Percentiles rank a stretch among this genome's conserved stretches.
These are phyloP conservation scores for Sporisorium iseilematis-ciliati DNA, from an alignment of 1,284 basidiomycete species.

Conservation along the genomic window DNA sequence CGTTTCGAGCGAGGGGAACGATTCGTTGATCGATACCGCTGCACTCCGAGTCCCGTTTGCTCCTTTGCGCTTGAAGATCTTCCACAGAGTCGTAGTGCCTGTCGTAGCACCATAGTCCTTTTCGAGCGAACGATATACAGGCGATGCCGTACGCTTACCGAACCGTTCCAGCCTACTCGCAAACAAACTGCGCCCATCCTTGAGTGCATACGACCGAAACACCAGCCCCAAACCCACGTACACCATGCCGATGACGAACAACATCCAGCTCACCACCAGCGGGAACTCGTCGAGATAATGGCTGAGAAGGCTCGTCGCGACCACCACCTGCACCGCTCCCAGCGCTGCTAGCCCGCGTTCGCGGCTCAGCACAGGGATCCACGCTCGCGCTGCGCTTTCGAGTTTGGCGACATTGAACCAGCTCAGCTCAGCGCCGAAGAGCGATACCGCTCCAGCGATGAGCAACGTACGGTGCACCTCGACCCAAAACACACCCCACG, in stretches of 20 bases:
- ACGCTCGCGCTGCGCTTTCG: conserved; percentile 19
- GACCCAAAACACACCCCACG: conserved; percentile 63
- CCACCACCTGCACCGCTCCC: conserved; percentile 47
- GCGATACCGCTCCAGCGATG: conserved; percentile 26
- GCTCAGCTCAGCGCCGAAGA: conserved; percentile 47
- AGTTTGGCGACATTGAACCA: conserved; percentile 34
- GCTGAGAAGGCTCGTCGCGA: conserved; percentile 42
- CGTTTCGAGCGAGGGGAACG: conserved; percentile 46
- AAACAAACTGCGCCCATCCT: conserved; percentile 31
- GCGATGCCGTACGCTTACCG: neutral
- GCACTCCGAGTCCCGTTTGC: conserved; percentile 1
- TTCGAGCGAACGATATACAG: conserved; percentile 12
- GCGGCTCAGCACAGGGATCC: conserved; percentile 49
- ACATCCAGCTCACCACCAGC: conserved; percentile 52
- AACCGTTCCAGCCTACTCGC: conserved; percentile 17
- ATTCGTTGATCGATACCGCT: conserved; percentile 36
- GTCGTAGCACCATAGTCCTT: conserved; percentile 14
- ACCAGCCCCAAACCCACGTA: conserved; percentile 32
- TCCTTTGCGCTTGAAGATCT: conserved; percentile 24
- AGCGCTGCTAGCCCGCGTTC: conserved; percentile 41
- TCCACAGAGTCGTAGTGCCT: neutral
- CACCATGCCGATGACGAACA: conserved; percentile 45
- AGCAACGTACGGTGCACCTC: conserved; percentile 50
- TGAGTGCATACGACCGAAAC: conserved; percentile 20
- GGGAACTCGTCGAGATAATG: conserved; percentile 53